Conservation (phyloP, 441 rosid genomes). For the Populus tomentosa region DNA sequence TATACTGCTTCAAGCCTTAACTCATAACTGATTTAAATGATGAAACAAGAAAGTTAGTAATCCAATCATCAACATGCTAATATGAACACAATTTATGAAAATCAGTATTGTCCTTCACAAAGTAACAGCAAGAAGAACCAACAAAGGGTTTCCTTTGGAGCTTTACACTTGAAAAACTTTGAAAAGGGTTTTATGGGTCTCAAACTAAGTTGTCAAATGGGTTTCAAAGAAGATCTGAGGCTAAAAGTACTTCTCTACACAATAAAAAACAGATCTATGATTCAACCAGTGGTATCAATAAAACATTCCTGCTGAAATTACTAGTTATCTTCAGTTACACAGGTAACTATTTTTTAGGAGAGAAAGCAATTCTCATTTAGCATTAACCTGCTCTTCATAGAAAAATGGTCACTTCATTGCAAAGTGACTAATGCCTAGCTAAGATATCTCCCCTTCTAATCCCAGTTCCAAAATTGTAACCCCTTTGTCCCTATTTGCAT, state of each 20-base stretch:
- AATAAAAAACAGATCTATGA: not conserved
- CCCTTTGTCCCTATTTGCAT: not conserved
- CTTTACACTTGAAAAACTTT: not conserved
- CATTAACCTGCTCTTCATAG: not conserved
- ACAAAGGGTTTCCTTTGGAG: not conserved
- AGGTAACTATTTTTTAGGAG: not conserved
- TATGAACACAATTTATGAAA: not conserved
- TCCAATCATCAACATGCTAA: not conserved
- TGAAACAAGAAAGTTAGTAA: no score
- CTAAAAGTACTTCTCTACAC: not conserved
- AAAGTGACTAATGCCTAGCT: not conserved
- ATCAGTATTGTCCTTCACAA: not conserved
- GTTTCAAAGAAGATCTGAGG: not conserved
- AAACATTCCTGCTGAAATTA: not conserved
- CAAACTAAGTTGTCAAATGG: not conserved
- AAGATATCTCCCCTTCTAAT: not conserved
- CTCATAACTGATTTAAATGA: not conserved
- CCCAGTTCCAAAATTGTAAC: not conserved
- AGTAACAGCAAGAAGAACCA: not conserved
- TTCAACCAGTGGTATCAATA: not conserved
- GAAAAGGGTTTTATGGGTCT: not conserved
- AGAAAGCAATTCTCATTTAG: not conserved
- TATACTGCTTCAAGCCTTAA: not conserved
- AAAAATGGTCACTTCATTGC: not conserved
- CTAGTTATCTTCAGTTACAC: not conserved